Evolutionary conservation across 768 basidiomycete species (phyloP).

Genomic region (Pholiota microspora): DNA sequence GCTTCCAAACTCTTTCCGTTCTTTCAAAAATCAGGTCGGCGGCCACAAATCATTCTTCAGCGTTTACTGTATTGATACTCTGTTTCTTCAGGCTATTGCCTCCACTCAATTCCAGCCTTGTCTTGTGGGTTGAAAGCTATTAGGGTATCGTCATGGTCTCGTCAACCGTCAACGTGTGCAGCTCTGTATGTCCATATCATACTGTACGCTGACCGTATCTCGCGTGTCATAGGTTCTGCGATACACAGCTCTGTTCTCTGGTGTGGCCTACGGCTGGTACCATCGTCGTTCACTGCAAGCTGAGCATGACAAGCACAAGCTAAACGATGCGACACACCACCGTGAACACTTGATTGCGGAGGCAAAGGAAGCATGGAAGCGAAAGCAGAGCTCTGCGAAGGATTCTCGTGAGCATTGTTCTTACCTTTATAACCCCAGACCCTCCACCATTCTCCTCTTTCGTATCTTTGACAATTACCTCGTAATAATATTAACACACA

Average conservation of each 20-base stretch:
- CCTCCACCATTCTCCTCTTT: slow-evolving; percentile 1
- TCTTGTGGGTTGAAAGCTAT: slow-evolving; percentile 27
- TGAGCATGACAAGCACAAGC: slow-evolving; percentile 73
- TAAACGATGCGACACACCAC: slow-evolving; percentile 68
- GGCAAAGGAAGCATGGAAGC: slow-evolving; percentile 89
- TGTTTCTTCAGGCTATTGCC: slow-evolving; percentile 16
- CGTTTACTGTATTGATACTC: slow-evolving; percentile 1
- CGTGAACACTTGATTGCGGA: slow-evolving; percentile 77
- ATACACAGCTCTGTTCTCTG: slow-evolving; percentile 86
- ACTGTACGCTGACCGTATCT: slow-evolving; percentile 6
- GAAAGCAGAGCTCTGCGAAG: slow-evolving; percentile 59
- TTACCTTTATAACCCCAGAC: slow-evolving; percentile 1
- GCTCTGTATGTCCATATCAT: slow-evolving; percentile 4
- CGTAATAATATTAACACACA: slow-evolving; percentile 10
- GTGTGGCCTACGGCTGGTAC: slow-evolving; percentile 88
- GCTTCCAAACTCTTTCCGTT: slow-evolving; percentile 25
- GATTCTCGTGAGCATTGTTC: slow-evolving; percentile 49
- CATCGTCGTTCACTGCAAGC: slow-evolving; percentile 90
- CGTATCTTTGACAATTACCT: neutral
- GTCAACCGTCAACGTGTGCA: slow-evolving; percentile 72
- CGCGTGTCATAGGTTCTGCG: slow-evolving; percentile 72
- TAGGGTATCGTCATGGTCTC: slow-evolving; percentile 57
- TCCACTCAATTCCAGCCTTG: slow-evolving; percentile 26
- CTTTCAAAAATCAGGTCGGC: slow-evolving; percentile 33
- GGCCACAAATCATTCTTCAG: neutral